These are phyloP conservation scores for Kurtzmaniella quercitrusa DNA, from an alignment of 1,139 yeast genomes.

Conservation along the genomic window DNA sequence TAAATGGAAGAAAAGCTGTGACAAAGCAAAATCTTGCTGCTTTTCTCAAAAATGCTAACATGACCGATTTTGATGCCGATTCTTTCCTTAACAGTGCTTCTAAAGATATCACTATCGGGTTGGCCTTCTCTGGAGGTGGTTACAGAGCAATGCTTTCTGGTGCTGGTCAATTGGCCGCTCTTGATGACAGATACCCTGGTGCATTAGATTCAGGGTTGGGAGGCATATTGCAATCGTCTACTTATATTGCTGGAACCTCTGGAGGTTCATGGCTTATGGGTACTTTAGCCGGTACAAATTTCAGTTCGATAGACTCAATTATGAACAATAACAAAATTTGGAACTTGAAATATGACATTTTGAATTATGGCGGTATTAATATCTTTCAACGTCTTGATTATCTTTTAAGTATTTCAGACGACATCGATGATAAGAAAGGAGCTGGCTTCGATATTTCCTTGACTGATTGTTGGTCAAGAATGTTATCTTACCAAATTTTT, in stretches of 20 bases:
- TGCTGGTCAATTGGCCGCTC: constrained; percentile 40
- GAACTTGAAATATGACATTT: constrained; percentile 64
- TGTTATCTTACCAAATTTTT: constrained; percentile 73
- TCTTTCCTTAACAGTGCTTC: constrained; percentile 38
- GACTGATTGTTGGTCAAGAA: constrained; percentile 95
- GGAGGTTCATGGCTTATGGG: constrained; percentile 91
- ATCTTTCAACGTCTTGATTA: constrained; percentile 55
- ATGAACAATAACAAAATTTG: constrained; percentile 50
- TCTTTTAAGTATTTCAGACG: constrained; percentile 51
- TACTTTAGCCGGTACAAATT: constrained; percentile 74
- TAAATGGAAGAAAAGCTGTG: constrained; percentile 48
- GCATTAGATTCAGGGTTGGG: constrained; percentile 70
- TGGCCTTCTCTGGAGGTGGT: constrained; percentile 46
- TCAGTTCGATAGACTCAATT: constrained; percentile 66
- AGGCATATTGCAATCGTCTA: constrained; percentile 68
- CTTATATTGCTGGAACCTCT: constrained; percentile 74
- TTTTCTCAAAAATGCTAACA: constrained; percentile 59
- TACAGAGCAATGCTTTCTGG: constrained; percentile 45
- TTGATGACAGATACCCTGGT: constrained; percentile 27
- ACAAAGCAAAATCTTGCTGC: constrained; percentile 54
- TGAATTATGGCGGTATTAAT: constrained; percentile 69
- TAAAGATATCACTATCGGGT: constrained; percentile 34
- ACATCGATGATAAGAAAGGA: constrained; percentile 53
- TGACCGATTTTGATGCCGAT: constrained; percentile 60
- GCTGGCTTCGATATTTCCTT: constrained; percentile 78